phyloP scores from a whole-genome alignment of 2,329 filamentous ascomycete genomes.

The Escovopsis sp. region DNA sequence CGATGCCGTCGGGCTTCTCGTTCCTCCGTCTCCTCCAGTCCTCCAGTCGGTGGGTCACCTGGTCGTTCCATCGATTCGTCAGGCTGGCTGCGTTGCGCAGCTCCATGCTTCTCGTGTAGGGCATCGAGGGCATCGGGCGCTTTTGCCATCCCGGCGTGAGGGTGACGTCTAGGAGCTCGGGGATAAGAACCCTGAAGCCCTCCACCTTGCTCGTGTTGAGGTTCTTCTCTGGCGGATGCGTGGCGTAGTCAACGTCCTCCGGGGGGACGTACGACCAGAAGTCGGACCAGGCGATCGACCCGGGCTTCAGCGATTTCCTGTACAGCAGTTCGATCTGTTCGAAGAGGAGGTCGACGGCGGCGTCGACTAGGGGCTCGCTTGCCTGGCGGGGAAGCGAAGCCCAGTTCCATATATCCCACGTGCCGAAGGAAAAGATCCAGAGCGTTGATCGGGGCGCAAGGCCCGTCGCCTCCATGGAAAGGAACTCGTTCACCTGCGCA shows the following conservation, averaged over 20 bases:
- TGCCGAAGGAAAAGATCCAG: conserved; percentile 37
- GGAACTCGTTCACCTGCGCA: conserved; percentile 29
- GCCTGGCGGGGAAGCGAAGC: conserved; percentile 27
- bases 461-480: conserved; percentile 21
- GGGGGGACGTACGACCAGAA: conserved; percentile 19
- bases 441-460: conserved; percentile 29
- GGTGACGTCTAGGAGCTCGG: conserved; percentile 36
- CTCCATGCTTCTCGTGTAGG: conserved; percentile 34
- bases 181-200: conserved; percentile 35
- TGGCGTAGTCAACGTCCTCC: conserved; percentile 13
- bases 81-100: conserved; percentile 38
- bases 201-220: conserved; percentile 18
- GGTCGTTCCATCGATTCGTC: conserved; percentile 33
- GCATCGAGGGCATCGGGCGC: conserved; percentile 25
- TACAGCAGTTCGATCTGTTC: conserved; percentile 32
- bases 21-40: conserved; percentile 29
- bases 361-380: conserved; percentile 22
- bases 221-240: conserved; percentile 10
- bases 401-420: conserved; percentile 39
- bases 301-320: conserved; percentile 22
- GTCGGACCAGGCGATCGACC: conserved; percentile 31
- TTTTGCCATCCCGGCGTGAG: conserved; percentile 37
- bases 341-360: conserved; percentile 25
- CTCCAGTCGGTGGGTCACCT: conserved; percentile 23
- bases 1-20: conserved; percentile 23